These are phyloP conservation scores for Hanseniaspora meyeri DNA, from an alignment of 805 yeast genomes.

Conservation along the genomic window DNA sequence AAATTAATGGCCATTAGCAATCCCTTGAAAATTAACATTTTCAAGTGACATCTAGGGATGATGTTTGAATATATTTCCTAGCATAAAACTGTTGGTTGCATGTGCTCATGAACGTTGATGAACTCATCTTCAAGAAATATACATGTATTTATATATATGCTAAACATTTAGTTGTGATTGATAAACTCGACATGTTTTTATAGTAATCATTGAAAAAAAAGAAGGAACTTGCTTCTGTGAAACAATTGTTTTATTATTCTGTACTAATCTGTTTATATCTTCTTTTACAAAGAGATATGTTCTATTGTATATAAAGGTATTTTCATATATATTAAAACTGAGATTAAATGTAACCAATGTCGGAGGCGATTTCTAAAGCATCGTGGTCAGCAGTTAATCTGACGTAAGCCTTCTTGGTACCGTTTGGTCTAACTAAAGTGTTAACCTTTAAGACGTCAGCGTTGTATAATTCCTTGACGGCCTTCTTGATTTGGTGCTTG, in stretches of 20 bases:
- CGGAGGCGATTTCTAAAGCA: conserved; percentile 99
- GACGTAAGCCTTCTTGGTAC: conserved; percentile 99
- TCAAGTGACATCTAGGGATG: no score
- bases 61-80: no score
- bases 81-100: no score
- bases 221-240: no score
- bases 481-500: conserved; percentile 97
- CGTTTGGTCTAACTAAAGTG: conserved; percentile 97
- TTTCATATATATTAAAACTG: conserved; percentile 5
- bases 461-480: conserved; percentile 95
- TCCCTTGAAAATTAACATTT: no score
- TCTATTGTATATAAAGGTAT: not conserved
- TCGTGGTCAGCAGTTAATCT: conserved; percentile 98
- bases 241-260: not conserved
- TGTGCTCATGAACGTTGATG: no score
- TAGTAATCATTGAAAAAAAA: no score
- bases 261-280: not conserved
- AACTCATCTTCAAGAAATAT: no score
- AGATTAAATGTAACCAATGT: conserved; percentile 92
- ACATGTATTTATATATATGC: no score
- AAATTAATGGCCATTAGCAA: no score
- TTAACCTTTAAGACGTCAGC: conserved; percentile 89
- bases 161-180: no score
- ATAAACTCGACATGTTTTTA: no score
- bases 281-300: not conserved